Evolutionary conservation across 164 flowering plant genomes (phyloP).

Genomic region (Piper longum): DNA sequence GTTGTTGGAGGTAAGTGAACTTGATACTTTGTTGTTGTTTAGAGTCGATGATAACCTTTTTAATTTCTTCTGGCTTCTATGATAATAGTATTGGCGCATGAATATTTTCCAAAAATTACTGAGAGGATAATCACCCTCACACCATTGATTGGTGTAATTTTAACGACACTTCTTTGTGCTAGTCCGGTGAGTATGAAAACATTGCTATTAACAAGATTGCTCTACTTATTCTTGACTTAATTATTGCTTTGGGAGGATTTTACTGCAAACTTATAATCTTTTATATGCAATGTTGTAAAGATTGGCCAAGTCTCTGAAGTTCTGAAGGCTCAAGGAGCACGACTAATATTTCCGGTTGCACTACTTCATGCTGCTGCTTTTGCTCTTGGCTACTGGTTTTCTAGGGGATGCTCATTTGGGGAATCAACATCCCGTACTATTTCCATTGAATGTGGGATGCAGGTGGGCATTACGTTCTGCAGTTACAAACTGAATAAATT

Average conservation of each 20-base stretch:
- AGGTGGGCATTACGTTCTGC: slow-evolving; percentile 29
- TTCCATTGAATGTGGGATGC: slow-evolving; percentile 99
- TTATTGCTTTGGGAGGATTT: not conserved
- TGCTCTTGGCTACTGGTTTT: slow-evolving; percentile 76
- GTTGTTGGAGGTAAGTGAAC: slow-evolving; percentile 25
- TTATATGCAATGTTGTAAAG: slow-evolving; percentile 17
- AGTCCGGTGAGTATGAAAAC: slow-evolving; percentile 72
- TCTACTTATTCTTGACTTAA: no score
- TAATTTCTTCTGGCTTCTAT: slow-evolving; percentile 5
- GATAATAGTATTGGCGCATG: slow-evolving; percentile 64
- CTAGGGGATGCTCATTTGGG: slow-evolving; percentile 61
- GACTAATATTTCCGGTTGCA: slow-evolving; percentile 71
- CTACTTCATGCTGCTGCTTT: slow-evolving; percentile 83
- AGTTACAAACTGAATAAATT: not conserved
- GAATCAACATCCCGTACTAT: slow-evolving; percentile 98
- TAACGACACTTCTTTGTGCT: slow-evolving; percentile 91
- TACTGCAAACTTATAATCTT: not conserved
- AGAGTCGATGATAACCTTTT: not conserved
- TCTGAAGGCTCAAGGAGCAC: slow-evolving; percentile 81
- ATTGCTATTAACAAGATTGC: not conserved
- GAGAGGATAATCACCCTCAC: slow-evolving; percentile 63
- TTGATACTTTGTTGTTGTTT: not conserved
- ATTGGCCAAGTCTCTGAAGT: slow-evolving; percentile 95
- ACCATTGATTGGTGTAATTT: slow-evolving; percentile 85
- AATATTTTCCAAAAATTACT: slow-evolving; percentile 87